Percentiles rank a stretch among this genome's conserved stretches.
Evolutionary conservation across 352 stramenopile species (phyloP).

Genomic region (Blastocystis sp.): DNA sequence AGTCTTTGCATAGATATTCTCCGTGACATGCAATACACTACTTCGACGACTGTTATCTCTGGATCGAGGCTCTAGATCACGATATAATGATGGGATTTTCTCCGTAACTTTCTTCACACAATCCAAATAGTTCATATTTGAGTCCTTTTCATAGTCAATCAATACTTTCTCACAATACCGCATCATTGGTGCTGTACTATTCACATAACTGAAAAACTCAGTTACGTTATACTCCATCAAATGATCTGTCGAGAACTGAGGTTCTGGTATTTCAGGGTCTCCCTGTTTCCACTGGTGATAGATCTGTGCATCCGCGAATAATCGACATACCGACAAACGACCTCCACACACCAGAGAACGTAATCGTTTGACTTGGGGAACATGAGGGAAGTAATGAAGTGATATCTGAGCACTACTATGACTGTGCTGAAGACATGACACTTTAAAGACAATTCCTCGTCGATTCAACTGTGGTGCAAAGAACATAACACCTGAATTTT

Average conservation of each 20-base stretch:
- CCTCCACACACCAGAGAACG: not conserved
- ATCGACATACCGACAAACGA: not conserved
- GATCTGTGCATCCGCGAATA: not conserved
- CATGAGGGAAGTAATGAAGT: not conserved
- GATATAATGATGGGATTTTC: not conserved
- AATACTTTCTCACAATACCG: not conserved
- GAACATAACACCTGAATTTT: not conserved
- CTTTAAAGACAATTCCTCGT: not conserved
- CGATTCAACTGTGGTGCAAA: conserved; percentile 6
- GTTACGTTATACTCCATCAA: not conserved
- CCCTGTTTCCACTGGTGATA: not conserved
- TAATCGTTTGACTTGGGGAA: not conserved
- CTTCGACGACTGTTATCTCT: not conserved
- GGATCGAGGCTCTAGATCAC: not conserved
- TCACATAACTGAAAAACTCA: not conserved
- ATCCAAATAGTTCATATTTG: not conserved
- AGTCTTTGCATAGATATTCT: not conserved
- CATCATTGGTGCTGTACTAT: not conserved
- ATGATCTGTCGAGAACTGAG: not conserved
- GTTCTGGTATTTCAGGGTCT: not conserved
- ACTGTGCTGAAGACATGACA: not conserved
- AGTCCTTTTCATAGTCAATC: not conserved
- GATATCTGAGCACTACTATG: not conserved
- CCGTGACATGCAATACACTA: too few species aligned
- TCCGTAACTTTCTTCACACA: not conserved